Conservation (phyloP, 2,329 filamentous ascomycete species). For the Pseudopithomyces maydicus region DNA sequence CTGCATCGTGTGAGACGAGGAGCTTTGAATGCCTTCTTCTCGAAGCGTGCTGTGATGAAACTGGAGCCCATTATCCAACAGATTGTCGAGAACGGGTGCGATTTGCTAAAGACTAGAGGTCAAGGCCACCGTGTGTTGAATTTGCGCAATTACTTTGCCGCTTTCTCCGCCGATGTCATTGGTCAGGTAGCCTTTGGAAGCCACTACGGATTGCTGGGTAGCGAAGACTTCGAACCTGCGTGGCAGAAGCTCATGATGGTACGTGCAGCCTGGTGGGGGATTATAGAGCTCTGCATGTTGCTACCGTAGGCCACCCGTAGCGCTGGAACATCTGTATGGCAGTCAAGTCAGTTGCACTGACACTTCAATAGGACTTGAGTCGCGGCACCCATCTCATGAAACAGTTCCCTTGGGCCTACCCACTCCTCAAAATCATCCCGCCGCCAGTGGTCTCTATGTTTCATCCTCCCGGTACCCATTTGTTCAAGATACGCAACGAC, state of each 20-base stretch:
- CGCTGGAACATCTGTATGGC: too few species aligned
- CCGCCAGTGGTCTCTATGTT: conserved; percentile 23
- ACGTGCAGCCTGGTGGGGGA: background rate
- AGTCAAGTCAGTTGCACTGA: background rate
- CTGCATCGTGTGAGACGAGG: conserved; percentile 29
- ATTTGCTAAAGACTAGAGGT: conserved; percentile 12
- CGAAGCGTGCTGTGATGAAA: conserved; percentile 16
- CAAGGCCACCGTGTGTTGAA: conserved; percentile 13
- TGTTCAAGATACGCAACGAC: conserved; percentile 27
- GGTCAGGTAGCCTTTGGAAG: conserved; percentile 25
- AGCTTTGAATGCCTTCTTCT: conserved; percentile 35
- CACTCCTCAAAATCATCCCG: conserved; percentile 17
- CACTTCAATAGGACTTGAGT: conserved; percentile 21
- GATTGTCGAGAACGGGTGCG: conserved; percentile 8
- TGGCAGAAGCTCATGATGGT: conserved; percentile 29
- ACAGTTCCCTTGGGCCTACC: conserved; percentile 24
- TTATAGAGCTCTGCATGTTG: too few species aligned
- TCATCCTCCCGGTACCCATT: conserved; percentile 26
- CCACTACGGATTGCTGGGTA: conserved; percentile 22
- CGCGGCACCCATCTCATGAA: conserved; percentile 34
- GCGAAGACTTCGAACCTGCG: conserved; percentile 20
- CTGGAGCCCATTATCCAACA: conserved; percentile 6
- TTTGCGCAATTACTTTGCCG: conserved; percentile 21
- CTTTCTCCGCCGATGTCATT: conserved; percentile 27
- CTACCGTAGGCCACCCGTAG: too few species aligned